Evolutionary conservation across 1,284 basidiomycete genomes (phyloP).

Genomic region (Heterobasidion annosum): DNA sequence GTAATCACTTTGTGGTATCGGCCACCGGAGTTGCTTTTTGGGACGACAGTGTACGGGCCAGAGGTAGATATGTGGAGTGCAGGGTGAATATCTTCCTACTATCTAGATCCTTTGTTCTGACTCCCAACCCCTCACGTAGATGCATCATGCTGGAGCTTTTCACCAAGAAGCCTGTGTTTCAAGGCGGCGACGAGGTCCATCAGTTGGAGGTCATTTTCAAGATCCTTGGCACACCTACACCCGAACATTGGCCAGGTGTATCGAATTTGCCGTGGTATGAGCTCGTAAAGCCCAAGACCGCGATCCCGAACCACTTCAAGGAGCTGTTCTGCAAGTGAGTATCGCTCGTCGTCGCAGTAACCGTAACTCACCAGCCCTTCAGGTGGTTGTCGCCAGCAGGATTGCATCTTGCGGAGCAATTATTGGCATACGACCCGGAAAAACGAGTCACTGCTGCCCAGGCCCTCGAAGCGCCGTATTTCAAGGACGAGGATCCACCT

Average conservation of each 20-base stretch:
- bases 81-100: constrained; percentile 50
- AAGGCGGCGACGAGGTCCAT: constrained; percentile 94
- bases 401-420: constrained; percentile 74
- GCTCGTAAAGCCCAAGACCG: constrained; percentile 83
- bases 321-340: constrained; percentile 74
- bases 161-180: constrained; percentile 90
- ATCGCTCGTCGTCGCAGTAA: neutral
- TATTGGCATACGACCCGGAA: constrained; percentile 80
- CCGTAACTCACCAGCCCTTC: constrained; percentile 1
- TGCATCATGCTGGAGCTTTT: constrained; percentile 99
- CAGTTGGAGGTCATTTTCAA: constrained; percentile 92
- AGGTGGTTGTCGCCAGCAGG: constrained; percentile 82
- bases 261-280: constrained; percentile 95
- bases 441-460: constrained; percentile 73
- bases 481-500: constrained; percentile 67
- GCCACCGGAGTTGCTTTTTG: constrained; percentile 91
- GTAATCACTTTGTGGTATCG: constrained; percentile 99
- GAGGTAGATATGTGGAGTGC: constrained; percentile 99
- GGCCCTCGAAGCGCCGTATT: constrained; percentile 80
- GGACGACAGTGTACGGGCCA: constrained; percentile 93
- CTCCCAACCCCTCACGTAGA: constrained; percentile 28
- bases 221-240: constrained; percentile 82
- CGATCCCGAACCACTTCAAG: constrained; percentile 64
- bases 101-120: neutral
- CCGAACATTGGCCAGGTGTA: constrained; percentile 79